A percentile compares a stretch with the other conserved stretches of the same genome.
Conservation (phyloP, 192 early-diverging fungal genomes). For the Coemansia sp. region DNA sequence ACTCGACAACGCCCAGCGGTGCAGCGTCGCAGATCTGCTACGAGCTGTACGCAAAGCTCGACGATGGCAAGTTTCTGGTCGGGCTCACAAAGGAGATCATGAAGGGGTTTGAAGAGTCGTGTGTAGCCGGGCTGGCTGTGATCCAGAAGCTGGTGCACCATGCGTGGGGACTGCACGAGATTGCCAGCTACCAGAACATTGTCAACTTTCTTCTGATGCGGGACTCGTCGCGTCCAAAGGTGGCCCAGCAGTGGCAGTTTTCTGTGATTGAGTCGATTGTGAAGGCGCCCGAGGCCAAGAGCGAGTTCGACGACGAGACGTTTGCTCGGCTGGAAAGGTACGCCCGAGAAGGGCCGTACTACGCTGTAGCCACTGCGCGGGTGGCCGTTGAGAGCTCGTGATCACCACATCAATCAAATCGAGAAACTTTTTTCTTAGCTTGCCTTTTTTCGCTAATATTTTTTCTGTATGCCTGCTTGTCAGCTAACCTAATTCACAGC, state of each 20-base stretch:
- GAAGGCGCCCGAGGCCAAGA: constrained; percentile 21
- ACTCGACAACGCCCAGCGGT: constrained; percentile 19
- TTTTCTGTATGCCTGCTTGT: constrained; percentile 1
- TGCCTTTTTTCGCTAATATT: background rate
- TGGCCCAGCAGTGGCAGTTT: constrained; percentile 51
- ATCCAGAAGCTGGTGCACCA: constrained; percentile 43
- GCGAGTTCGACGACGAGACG: constrained; percentile 32
- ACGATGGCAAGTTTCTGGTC: constrained; percentile 31
- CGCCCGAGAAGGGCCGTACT: constrained; percentile 45
- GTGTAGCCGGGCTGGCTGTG: constrained; percentile 37
- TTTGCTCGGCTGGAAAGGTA: constrained; percentile 26
- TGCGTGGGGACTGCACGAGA: constrained; percentile 48
- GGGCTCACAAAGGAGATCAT: constrained; percentile 45
- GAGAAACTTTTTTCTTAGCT: background rate
- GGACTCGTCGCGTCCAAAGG: constrained; percentile 34
- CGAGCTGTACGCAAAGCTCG: constrained; percentile 41
- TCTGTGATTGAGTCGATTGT: constrained; percentile 34
- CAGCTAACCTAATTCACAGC: background rate
- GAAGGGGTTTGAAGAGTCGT: constrained; percentile 52
- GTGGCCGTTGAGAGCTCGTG: constrained; percentile 29
- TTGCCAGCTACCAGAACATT: constrained; percentile 40
- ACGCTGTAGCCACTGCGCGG: constrained; percentile 22
- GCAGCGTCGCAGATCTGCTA: constrained; percentile 40
- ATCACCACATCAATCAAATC: constrained; percentile 4
- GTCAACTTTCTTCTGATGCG: constrained; percentile 44